Evolutionary conservation across 2,329 filamentous ascomycete genomes (phyloP).

Genomic region (Aspergillus alliaceus): DNA sequence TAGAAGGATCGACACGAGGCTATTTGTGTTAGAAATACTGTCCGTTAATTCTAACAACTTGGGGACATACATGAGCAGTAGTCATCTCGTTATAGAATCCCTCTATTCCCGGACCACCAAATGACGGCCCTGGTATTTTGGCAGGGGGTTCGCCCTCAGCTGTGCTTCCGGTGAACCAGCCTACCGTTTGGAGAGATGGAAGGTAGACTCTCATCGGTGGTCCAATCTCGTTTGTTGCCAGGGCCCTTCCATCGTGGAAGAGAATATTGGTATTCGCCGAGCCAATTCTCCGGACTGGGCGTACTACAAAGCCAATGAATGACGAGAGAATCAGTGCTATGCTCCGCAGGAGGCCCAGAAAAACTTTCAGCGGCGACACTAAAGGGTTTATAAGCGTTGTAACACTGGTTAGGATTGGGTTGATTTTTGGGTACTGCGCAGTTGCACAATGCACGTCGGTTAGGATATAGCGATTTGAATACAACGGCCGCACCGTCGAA

Average conservation of each 20-base stretch:
- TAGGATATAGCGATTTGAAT: slow-evolving; percentile 68
- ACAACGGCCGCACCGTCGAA: slow-evolving; percentile 54
- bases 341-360: background rate
- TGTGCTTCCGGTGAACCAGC: background rate
- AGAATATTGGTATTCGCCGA: background rate
- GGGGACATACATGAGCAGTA: slow-evolving; percentile 10
- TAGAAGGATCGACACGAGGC: slow-evolving; percentile 64
- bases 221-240: background rate
- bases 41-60: background rate
- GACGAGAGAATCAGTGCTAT: slow-evolving; percentile 57
- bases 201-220: background rate
- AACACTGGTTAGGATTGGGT: slow-evolving; percentile 67
- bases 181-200: background rate
- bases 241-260: background rate
- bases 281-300: slow-evolving; percentile 65
- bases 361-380: background rate
- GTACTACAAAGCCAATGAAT: slow-evolving; percentile 54
- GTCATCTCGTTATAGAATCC: slow-evolving; percentile 35
- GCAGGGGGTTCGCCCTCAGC: background rate
- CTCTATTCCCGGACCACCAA: slow-evolving; percentile 14
- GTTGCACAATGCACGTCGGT: slow-evolving; percentile 65
- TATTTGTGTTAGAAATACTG: slow-evolving; percentile 28
- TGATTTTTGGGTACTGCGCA: slow-evolving; percentile 49
- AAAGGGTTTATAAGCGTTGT: slow-evolving; percentile 31
- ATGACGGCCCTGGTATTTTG: background rate